Base-by-base conservation (phyloP, 352 stramenopile species). In the Nothophytophthora sp. region DNA sequence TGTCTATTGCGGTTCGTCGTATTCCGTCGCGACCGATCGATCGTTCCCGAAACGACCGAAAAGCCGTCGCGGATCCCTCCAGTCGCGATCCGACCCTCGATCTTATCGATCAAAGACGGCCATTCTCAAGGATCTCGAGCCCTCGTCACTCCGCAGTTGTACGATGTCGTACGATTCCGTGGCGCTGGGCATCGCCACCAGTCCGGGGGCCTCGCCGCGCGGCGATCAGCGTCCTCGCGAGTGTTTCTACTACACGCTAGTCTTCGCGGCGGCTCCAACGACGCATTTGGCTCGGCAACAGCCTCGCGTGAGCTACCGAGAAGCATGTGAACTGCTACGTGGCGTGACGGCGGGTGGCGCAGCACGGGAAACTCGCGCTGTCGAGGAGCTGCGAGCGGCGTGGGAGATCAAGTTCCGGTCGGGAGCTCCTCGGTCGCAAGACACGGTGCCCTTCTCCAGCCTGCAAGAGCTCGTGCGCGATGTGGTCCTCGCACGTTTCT, bases 361-460 rank as follows among this genome's bases (percentile, higher is more conserved):
- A 4, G 63, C 72, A 15, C 62, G 60, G 2, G 80, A 90, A 52
- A 39, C 61, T 13, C 48, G 55, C 15, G 74, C 68, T 0, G 51
- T 86, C 3, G 54, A 56, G 37, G 82, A 93, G 57, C 67, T 93
- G 25, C 55, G 55, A 1, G 36, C 20, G 2, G 76, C 78, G 20
- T 93, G 82, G 82, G 47, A 81, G 33, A 42, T 49, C 48, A 90
- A 88, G 39, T 92, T 92, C 43, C 80, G 82, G n/a, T 75, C 73
- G 11, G 47, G 69, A 2, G 2, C 66, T 16, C 82, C 82, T 0
- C 41, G 68, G 23, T 23, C 53, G 10, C 51, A 64, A 22, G 82
- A 93, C 44, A 73, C 64, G 45, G 70, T 93, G 36, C 61, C 71
- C 16, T 55, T 72, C 19, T 38, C 69, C 8, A 75, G 68, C 27